Evolutionary conservation across 2,329 filamentous ascomycete genomes (phyloP), one percentile per base, ranked within the genome.

Genomic region (Bipolaris cookei): DNA sequence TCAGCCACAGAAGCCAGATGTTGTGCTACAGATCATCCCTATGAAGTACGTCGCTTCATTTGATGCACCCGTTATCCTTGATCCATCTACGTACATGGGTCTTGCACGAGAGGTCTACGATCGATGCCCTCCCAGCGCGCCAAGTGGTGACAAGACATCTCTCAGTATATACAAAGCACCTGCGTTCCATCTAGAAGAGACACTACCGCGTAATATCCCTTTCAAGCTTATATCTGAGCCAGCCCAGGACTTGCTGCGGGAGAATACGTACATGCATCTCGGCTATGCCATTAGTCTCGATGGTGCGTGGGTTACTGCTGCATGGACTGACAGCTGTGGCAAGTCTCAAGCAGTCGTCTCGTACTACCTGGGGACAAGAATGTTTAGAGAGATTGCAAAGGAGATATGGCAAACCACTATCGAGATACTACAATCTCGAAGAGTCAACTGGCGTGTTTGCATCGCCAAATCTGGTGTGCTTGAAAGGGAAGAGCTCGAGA

Each of bases 361-460:
- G 0, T 94, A 92, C 74, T 91, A 89, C 66, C 78, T 94, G 2
- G 72, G 42, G 81, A 88, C 59, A 83, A 86, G 76, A 80, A 83
- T 64, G 80, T 85, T 92, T 59, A 79, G 80, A 13, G 86, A 90
- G 20, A 80, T 92, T n/a, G 86, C 86, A 1, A 82, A 84, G 45
- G 90, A 93, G 67, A 90, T 95, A 3, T 94, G 91, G 90, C 84
- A 87, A 53, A 90, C 87, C 1, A 94, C 91, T 0, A 79, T 89
- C 28, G 88, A 89, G n/a, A 83, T 94, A 30, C 85, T 92, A 32
- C 85, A 87, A 0, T 80, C 82, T 14, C 86, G 88, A 74, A 88
- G 87, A 66, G 86, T 93, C 0, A 86, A 88, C 54, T 94, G 91
- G 90, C 87, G 90, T 14, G 79, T 95, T 10, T 87, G 92, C 58